phyloP scores from a whole-genome alignment of 805 yeast genomes.

The Candida namnaoensis region DNA sequence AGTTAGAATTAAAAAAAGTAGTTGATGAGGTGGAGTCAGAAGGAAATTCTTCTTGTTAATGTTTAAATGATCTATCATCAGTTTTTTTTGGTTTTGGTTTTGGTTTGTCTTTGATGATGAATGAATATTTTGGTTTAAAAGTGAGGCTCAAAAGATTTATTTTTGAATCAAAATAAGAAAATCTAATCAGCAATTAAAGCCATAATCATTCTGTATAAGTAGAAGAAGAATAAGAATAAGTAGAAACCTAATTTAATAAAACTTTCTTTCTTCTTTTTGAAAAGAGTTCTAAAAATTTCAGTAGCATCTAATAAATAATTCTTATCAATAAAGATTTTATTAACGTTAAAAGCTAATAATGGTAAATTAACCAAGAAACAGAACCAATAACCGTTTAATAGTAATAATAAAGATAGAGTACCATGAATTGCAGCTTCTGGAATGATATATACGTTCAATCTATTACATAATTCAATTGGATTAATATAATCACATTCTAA shows the following conservation, averaged over 20 bases:
- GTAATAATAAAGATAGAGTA: slow-evolving; percentile 56
- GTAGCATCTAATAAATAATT: slow-evolving; percentile 91
- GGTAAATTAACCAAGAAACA: slow-evolving; percentile 79
- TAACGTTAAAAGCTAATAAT: slow-evolving; percentile 72
- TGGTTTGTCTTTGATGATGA: too few species aligned
- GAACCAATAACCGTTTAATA: slow-evolving; percentile 89
- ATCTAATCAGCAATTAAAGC: slow-evolving; percentile 83
- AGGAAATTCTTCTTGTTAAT: too few species aligned
- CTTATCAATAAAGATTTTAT: slow-evolving; percentile 62
- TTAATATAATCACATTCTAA: slow-evolving; percentile 94
- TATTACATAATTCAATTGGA: slow-evolving; percentile 93
- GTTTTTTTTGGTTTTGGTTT: too few species aligned
- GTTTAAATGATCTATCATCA: too few species aligned
- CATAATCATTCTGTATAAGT: slow-evolving; percentile 92
- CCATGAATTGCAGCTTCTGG: slow-evolving; percentile 89
- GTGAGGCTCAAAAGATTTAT: too few species aligned
- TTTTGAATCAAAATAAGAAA: too few species aligned
- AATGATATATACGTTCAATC: slow-evolving; percentile 77
- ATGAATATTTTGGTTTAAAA: too few species aligned
- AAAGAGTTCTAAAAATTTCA: slow-evolving; percentile 89
- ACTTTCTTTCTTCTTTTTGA: slow-evolving; percentile 88
- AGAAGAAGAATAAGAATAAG: slow-evolving; percentile 86
- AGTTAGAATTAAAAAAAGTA: too few species aligned
- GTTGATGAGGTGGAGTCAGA: too few species aligned
- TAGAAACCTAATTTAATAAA: slow-evolving; percentile 89